phyloP scores from a whole-genome alignment of 805 yeast species.

The Candida yuanshanica region DNA sequence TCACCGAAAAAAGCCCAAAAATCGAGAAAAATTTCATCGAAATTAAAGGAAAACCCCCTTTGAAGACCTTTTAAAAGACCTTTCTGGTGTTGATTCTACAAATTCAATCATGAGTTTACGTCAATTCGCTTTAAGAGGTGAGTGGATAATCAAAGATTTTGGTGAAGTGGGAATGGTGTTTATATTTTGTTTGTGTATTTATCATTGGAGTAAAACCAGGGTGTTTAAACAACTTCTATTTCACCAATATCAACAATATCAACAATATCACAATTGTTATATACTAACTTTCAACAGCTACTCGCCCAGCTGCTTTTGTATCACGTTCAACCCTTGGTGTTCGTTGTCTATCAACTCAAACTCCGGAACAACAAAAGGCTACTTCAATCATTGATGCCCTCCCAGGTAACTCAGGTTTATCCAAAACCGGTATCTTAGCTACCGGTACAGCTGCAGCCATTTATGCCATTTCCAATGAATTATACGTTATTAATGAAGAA shows the following conservation, averaged over 20 bases:
- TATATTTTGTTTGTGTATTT: too few relatives aligned
- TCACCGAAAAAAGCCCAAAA: not conserved
- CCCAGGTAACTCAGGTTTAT: constrained; percentile 83
- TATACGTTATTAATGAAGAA: constrained; percentile 92
- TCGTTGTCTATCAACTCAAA: constrained; percentile 61
- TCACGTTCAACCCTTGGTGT: constrained; percentile 45
- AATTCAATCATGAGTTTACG: constrained; percentile 21
- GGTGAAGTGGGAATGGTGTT: not conserved
- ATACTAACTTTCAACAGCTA: constrained; percentile 14
- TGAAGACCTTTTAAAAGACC: not conserved
- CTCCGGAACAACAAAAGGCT: constrained; percentile 86
- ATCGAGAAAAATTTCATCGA: not conserved
- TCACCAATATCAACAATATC: too few relatives aligned
- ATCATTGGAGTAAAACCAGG: too few relatives aligned
- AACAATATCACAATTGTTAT: too few relatives aligned
- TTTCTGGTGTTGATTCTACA: not conserved
- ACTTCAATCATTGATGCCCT: constrained; percentile 81
- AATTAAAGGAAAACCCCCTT: not conserved
- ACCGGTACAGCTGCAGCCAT: constrained; percentile 92
- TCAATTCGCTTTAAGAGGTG: constrained; percentile 27
- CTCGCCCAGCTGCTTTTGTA: constrained; percentile 23
- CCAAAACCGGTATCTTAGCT: constrained; percentile 94
- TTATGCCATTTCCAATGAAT: constrained; percentile 90
- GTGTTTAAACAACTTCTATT: too few relatives aligned
- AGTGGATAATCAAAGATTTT: constrained; percentile 5